Evolutionary conservation across 148 eudicot genomes (phyloP), one percentile per base, ranked within the genome.

Genomic region (Amaranthus hypochondriacus): DNA sequence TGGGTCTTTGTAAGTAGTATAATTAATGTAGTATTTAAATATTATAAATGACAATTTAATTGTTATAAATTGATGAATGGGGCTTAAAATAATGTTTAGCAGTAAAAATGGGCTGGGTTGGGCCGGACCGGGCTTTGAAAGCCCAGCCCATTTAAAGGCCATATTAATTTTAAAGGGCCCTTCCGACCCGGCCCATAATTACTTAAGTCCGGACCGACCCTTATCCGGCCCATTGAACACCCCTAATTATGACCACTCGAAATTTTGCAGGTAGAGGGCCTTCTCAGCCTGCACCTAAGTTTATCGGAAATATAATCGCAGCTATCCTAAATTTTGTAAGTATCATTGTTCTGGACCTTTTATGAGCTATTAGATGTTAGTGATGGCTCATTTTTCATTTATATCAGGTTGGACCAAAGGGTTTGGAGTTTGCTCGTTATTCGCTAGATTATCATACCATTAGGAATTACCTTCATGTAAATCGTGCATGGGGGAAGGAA

Each of bases 401-500:
- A 69, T 60, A 68, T 76, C 88, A 94, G 98, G 67, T 94, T 83
- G 98, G 98, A 21, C 98, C 98, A 60, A 94, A 94, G 82, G 98
- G 97, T 79, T 83, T 94, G 55, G 98, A 94, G 81, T 94, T 94
- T 79, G 98, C 96, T 59, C 97, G 97, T 55, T 94, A 94, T 76
- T 94, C 98, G 6, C 88, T 94, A 39, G 97, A 94, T 82, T 92
- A 94, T 77, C 98, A 94, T 74, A 94, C 98, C n/a, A 94, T 92
- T 81, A 86, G 97, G 58, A 94, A 94, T 71, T 94, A 94, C 83
- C 82, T 94, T 7, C 77, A 94, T 72, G 92, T 88, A 54, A 83
- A 79, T 76, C 97, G 98, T 75, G 77, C 84, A 43, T 95, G 97
- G 98, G 96, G 98, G 44, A 90, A 79, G 86, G 52, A 88, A 67